Evolutionary conservation across 495 filamentous ascomycete genomes (phyloP).

Genomic region (Aspergillus sclerotiicarbonarius): DNA sequence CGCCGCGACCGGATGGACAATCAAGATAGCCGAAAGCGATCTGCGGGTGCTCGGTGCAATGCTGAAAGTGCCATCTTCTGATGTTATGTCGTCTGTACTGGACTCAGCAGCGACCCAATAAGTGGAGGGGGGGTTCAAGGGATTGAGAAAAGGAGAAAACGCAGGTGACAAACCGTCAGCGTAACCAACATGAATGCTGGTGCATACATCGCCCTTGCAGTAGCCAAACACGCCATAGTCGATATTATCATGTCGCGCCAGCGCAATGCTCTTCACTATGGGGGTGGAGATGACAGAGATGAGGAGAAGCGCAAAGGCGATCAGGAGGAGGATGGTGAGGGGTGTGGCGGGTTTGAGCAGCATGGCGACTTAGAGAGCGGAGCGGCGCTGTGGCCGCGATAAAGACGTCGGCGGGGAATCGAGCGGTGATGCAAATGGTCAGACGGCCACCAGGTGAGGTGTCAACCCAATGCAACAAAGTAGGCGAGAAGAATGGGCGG

Average conservation of each 20-base stretch:
- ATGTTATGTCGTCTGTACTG: not conserved
- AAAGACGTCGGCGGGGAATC: conserved; percentile 5
- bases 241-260: conserved; percentile 71
- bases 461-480: too few species aligned
- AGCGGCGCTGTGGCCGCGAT: conserved; percentile 16
- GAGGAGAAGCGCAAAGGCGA: conserved; percentile 80
- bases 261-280: conserved; percentile 78
- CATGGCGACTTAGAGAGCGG: conserved; percentile 32
- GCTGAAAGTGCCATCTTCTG: conserved; percentile 56
- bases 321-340: conserved; percentile 77
- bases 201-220: conserved; percentile 66
- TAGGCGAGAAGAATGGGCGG: not conserved
- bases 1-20: conserved; percentile 90
- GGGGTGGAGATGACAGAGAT: conserved; percentile 92
- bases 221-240: conserved; percentile 94
- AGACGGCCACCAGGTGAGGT: not conserved
- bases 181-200: conserved; percentile 79
- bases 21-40: conserved; percentile 85
- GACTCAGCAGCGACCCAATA: not conserved
- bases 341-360: conserved; percentile 91
- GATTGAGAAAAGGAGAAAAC: conserved; percentile 9
- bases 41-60: conserved; percentile 71
- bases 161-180: conserved; percentile 63
- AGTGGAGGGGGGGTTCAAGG: too few species aligned
- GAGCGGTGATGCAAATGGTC: conserved; percentile 13